phyloP scores from a whole-genome alignment of 2,329 filamentous ascomycete genomes.

The Cladosporium colombiae region DNA sequence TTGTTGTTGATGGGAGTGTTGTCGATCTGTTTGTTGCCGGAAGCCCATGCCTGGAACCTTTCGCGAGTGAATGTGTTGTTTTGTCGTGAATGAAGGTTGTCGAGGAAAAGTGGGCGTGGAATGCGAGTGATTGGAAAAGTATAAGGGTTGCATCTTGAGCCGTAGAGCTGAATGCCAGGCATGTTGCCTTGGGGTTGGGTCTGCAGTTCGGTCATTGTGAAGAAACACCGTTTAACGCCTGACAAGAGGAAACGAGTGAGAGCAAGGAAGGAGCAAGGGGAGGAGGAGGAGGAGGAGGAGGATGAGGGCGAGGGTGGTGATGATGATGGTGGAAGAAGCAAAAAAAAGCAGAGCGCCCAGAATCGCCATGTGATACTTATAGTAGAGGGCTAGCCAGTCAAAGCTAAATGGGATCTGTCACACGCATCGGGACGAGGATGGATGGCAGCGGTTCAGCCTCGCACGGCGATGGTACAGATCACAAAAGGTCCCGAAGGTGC shows the following conservation, averaged over 20 bases:
- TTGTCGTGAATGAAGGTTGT: conserved; percentile 9
- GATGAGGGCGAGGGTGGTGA: background rate
- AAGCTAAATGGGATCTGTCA: conserved; percentile 15
- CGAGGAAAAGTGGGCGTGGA: conserved; percentile 12
- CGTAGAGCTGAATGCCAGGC: conserved; percentile 17
- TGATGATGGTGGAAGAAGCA: background rate
- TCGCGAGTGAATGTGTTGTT: conserved; percentile 6
- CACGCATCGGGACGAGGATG: conserved; percentile 8
- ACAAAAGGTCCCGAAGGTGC: conserved; percentile 13
- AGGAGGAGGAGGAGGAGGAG: background rate
- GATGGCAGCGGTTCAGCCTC: conserved; percentile 9
- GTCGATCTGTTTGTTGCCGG: background rate
- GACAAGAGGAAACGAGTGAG: conserved; percentile 5
- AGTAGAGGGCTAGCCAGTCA: background rate
- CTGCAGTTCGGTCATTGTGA: conserved; percentile 15
- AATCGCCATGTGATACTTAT: background rate
- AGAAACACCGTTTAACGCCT: conserved; percentile 7
- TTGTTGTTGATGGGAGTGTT: background rate
- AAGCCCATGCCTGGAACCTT: conserved; percentile 2
- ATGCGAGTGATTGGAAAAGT: conserved; percentile 12
- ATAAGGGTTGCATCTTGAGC: conserved; percentile 18
- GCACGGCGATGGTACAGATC: conserved; percentile 16
- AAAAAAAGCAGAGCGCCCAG: background rate
- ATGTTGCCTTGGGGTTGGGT: conserved; percentile 17
- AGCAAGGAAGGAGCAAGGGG: background rate